Conservation (phyloP, 1,284 basidiomycete species). For the Marasmius fiardii region DNA sequence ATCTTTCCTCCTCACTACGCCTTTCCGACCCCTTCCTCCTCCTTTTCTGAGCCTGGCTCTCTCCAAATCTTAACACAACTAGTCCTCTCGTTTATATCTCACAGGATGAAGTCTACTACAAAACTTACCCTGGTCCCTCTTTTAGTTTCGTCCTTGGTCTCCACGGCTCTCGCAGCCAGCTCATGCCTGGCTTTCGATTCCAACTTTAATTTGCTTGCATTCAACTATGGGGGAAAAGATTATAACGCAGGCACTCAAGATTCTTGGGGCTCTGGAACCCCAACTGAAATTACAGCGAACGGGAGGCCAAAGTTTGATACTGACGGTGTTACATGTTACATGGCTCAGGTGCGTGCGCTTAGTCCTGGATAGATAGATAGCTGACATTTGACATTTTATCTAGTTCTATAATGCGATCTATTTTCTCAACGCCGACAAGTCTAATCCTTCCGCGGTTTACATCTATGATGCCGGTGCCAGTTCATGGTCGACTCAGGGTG, state of each 20-base stretch:
- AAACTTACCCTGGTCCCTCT: constrained; percentile 52
- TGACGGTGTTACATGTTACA: constrained; percentile 65
- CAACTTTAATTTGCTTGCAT: constrained; percentile 68
- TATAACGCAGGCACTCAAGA: constrained; percentile 65
- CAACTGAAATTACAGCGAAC: constrained; percentile 60
- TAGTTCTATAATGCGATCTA: constrained; percentile 79
- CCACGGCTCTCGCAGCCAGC: constrained; percentile 34
- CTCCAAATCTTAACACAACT: no score
- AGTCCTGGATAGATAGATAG: neutral
- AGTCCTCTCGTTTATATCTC: neutral
- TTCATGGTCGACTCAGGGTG: constrained; percentile 63
- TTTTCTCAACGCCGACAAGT: constrained; percentile 70
- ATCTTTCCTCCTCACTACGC: no score
- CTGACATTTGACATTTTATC: constrained; percentile 2
- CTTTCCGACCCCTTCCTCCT: no score
- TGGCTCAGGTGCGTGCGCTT: constrained; percentile 51
- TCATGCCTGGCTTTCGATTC: constrained; percentile 70
- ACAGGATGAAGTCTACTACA: constrained; percentile 2
- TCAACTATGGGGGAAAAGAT: constrained; percentile 73
- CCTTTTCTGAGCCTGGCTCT: no score
- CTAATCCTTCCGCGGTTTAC: constrained; percentile 60
- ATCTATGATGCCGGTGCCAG: constrained; percentile 64
- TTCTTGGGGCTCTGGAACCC: constrained; percentile 57
- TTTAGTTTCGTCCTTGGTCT: constrained; percentile 44
- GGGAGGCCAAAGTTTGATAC: constrained; percentile 78